Percentiles rank a stretch among this genome's conserved stretches.
phyloP scores from a whole-genome alignment of 2,329 filamentous ascomycete genomes.

The Nigrospora oryzae region DNA sequence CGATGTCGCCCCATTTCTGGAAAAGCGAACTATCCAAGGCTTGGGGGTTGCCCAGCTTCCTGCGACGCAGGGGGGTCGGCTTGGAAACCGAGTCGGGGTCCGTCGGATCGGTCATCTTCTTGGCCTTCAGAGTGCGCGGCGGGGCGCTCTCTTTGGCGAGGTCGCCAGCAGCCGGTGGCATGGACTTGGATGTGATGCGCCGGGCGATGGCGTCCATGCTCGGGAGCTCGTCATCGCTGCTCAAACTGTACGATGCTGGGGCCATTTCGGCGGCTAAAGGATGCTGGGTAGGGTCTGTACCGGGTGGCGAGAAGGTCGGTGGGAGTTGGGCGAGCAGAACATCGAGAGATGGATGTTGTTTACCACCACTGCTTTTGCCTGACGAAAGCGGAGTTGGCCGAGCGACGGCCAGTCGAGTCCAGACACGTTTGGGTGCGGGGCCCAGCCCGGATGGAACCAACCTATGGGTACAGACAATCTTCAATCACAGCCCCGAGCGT shows the following conservation, averaged over 20 bases:
- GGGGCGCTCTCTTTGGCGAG: constrained; percentile 1
- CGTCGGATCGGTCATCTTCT: not conserved
- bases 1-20: constrained; percentile 13
- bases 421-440: no score
- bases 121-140: not conserved
- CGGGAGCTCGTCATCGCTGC: constrained; percentile 1
- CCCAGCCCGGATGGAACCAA: no score
- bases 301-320: no score
- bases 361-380: no score
- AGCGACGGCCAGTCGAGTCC: no score
- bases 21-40: constrained; percentile 15
- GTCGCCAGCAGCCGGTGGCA: not conserved
- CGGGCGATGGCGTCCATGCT: not conserved
- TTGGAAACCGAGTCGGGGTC: constrained; percentile 5
- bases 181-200: not conserved
- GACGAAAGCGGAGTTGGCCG: no score
- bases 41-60: constrained; percentile 18
- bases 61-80: constrained; percentile 16
- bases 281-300: no score
- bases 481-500: no score
- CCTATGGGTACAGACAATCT: no score
- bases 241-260: not conserved
- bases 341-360: no score
- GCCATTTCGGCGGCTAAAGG: not conserved
- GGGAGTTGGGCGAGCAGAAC: no score